These are phyloP conservation scores for Aureobasidium leucospermi DNA, from an alignment of 2,329 filamentous ascomycete genomes.

Conservation along the genomic window DNA sequence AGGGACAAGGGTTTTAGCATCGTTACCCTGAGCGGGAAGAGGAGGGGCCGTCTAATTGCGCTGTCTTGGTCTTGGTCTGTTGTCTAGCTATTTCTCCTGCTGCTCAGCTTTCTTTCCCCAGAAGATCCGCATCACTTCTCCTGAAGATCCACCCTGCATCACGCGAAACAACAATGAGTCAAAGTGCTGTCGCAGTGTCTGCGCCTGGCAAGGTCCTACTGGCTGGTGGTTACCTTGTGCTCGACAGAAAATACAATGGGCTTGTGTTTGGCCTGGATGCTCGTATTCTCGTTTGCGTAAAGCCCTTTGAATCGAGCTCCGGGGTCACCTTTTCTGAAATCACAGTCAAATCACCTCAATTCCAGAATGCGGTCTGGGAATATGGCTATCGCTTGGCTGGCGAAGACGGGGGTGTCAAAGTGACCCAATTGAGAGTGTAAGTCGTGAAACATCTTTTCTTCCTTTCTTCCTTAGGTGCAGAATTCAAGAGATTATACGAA, in stretches of 20 bases:
- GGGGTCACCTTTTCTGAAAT: constrained; percentile 62
- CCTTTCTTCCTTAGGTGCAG: background rate
- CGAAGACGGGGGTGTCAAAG: constrained; percentile 69
- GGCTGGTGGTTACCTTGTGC: constrained; percentile 88
- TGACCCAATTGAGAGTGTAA: constrained; percentile 73
- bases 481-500: background rate
- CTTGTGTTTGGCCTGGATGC: constrained; percentile 59
- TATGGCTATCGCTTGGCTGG: constrained; percentile 69
- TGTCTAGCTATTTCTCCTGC: background rate
- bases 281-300: constrained; percentile 54
- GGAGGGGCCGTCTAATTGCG: background rate
- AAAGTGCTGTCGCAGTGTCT: constrained; percentile 50
- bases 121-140: constrained; percentile 10
- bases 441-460: constrained; percentile 30
- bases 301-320: constrained; percentile 49
- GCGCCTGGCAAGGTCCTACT: constrained; percentile 94
- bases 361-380: constrained; percentile 76
- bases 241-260: constrained; percentile 79
- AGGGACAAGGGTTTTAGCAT: constrained; percentile 6
- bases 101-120: background rate
- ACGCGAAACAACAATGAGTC: constrained; percentile 14
- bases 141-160: constrained; percentile 1
- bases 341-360: constrained; percentile 86
- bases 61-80: constrained; percentile 1
- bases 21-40: constrained; percentile 1